Evolutionary conservation across 2,329 filamentous ascomycete genomes (phyloP).

Genomic region (Endocalyx cinctus): DNA sequence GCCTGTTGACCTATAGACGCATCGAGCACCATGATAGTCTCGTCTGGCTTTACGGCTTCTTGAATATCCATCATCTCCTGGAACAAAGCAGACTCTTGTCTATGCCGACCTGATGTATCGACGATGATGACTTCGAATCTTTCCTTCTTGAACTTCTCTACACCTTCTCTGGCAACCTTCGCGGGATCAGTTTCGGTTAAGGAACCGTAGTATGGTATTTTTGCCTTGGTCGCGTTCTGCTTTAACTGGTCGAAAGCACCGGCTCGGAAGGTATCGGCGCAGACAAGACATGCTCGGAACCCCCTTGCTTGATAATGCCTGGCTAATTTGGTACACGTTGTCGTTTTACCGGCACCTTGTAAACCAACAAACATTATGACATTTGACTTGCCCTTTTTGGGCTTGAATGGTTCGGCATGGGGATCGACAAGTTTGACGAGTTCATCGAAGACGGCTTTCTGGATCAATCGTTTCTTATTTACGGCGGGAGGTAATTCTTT

Average conservation of each 20-base stretch:
- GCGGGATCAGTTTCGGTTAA: slow-evolving; percentile 95
- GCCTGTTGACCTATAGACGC: slow-evolving; percentile 95
- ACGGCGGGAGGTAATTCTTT: slow-evolving; percentile 84
- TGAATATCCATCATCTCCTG: slow-evolving; percentile 98
- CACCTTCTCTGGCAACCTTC: slow-evolving; percentile 88
- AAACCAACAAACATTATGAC: slow-evolving; percentile 99
- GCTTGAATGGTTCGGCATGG: slow-evolving; percentile 91
- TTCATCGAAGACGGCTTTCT: slow-evolving; percentile 96
- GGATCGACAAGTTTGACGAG: slow-evolving; percentile 94
- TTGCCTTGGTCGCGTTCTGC: slow-evolving; percentile 97
- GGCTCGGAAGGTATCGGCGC: slow-evolving; percentile 96
- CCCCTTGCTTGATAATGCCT: slow-evolving; percentile 91
- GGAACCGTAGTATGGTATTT: slow-evolving; percentile 97
- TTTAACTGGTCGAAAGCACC: slow-evolving; percentile 98
- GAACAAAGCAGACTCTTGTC: slow-evolving; percentile 92
- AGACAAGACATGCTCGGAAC: slow-evolving; percentile 90
- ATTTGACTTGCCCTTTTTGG: slow-evolving; percentile 92
- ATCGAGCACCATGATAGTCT: slow-evolving; percentile 98
- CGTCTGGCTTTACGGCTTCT: slow-evolving; percentile 80
- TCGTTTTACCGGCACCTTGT: slow-evolving; percentile 96
- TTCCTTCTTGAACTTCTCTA: slow-evolving; percentile 99
- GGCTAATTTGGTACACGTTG: slow-evolving; percentile 94
- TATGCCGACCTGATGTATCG: slow-evolving; percentile 90
- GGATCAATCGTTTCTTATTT: slow-evolving; percentile 98
- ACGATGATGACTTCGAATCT: slow-evolving; percentile 98